Evolutionary conservation across 1,284 basidiomycete species (phyloP), one percentile per base, ranked within the genome.

Genomic region (Chiua sp.): DNA sequence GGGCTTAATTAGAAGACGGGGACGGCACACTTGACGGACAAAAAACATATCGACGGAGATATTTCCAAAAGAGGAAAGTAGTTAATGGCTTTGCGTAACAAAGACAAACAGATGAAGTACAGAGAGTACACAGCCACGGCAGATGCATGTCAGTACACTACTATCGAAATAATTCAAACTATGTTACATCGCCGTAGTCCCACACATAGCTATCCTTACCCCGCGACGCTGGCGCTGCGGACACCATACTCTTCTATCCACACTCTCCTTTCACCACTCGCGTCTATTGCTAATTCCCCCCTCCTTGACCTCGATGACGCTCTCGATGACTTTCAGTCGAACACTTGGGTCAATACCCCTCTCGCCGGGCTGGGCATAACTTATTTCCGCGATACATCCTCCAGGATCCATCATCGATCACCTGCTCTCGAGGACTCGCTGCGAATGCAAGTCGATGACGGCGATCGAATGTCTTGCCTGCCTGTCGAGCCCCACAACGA

Each of bases 301-400:
- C 49, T 37, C 13, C 3, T 39, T 18, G 16, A 4, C 37, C 37
- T 18, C 18, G 37, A 39, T 39, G 37, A 39, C 37, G 18, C 37
- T 39, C 18, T 20, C 18, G 63, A 68, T 42, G 47, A 77, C 54
- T 71, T 78, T 47, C 79, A 81, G 62, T 73, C 77, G 7, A 79
- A 75, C 47, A 71, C 72, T 23, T 67, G 71, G 65, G 4, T 65
- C 51, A 26, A 59, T 47, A 4, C 58, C 51, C 56, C 68, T 51
- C 66, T 71, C 58, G 53, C 75, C 15, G 76, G 76, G 11, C 59
- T 77, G 3, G 76, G 76, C 23, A 70, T 77, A 47, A 58, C 60
- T 26, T 68, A 53, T 37, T 48, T 57, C 30, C 54, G 42, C 13
- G 58, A 63, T 48, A 20, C 37, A 39, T 48, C 52, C 22, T 0